These are phyloP conservation scores for Blastobotrys serpentis DNA, from an alignment of 1,139 yeast genomes.

Conservation along the genomic window DNA sequence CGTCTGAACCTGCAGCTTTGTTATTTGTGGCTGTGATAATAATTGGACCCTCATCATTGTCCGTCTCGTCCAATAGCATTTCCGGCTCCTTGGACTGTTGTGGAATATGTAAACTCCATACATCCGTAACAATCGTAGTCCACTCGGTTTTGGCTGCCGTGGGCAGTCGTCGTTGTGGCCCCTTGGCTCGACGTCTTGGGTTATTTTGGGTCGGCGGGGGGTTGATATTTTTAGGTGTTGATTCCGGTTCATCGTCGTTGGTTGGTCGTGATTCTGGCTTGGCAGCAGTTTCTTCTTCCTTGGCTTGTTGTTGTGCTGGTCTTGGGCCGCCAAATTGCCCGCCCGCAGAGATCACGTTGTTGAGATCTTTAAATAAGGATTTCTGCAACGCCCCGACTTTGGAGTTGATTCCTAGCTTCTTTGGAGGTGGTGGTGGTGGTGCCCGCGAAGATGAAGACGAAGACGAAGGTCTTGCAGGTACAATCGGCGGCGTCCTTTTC, in stretches of 20 bases:
- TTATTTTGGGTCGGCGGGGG: conserved; percentile 25
- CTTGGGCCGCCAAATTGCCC: neutral
- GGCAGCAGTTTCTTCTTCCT: neutral
- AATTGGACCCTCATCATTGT: neutral
- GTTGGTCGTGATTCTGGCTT: neutral
- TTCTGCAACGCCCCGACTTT: conserved; percentile 37
- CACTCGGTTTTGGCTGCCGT: conserved; percentile 40
- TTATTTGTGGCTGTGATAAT: neutral
- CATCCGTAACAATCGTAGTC: conserved; percentile 24
- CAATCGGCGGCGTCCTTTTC: neutral
- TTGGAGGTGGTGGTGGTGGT: conserved; percentile 29
- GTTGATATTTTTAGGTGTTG: conserved; percentile 16
- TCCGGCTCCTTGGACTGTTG: neutral
- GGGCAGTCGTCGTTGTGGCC: conserved; percentile 77
- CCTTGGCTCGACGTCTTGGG: conserved; percentile 60
- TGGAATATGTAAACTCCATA: conserved; percentile 30
- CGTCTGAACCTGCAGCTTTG: neutral
- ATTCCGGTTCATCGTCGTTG: conserved; percentile 7
- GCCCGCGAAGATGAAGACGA: conserved; percentile 7
- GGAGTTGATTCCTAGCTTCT: conserved; percentile 26
- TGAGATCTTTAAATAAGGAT: conserved; percentile 37
- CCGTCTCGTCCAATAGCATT: neutral
- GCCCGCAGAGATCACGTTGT: conserved; percentile 35
- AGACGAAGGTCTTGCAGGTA: conserved; percentile 1
- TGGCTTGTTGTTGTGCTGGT: neutral